These are phyloP conservation scores for Rhizopogon rudus DNA, from an alignment of 768 basidiomycete species.

Conservation along the genomic window DNA sequence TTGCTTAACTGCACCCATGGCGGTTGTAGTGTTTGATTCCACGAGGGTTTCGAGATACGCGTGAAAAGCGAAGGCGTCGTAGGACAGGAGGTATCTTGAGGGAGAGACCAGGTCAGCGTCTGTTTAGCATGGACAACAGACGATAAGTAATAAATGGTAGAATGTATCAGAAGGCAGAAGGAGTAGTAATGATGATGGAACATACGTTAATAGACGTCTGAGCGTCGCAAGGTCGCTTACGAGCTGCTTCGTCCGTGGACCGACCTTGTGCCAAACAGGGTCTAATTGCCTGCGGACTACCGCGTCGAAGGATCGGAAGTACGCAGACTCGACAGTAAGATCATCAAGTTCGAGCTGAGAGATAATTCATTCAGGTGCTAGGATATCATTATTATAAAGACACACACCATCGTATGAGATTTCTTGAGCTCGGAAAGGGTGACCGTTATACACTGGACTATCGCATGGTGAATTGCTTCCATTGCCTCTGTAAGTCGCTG, in stretches of 20 bases:
- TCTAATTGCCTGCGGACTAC: conserved; percentile 88
- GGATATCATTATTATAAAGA: neutral
- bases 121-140: neutral
- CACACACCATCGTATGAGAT: conserved; percentile 68
- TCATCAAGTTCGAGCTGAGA: conserved; percentile 91
- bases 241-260: conserved; percentile 86
- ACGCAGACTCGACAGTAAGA: conserved; percentile 86
- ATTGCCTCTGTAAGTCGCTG: conserved; percentile 82
- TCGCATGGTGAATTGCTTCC: conserved; percentile 88
- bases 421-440: conserved; percentile 89
- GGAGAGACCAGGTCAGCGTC: conserved; percentile 5
- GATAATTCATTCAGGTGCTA: neutral
- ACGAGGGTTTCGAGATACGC: conserved; percentile 87
- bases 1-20: conserved; percentile 50
- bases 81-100: conserved; percentile 76
- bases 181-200: conserved; percentile 1
- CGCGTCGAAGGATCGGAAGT: conserved; percentile 88
- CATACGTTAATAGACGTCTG: conserved; percentile 75
- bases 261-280: conserved; percentile 95
- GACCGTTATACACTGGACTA: conserved; percentile 90
- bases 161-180: neutral
- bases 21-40: conserved; percentile 49
- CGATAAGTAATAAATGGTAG: neutral
- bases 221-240: conserved; percentile 85
- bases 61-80: conserved; percentile 88